Conservation (phyloP, 495 filamentous ascomycete species). For the Umbilicaria muhlenbergii region DNA sequence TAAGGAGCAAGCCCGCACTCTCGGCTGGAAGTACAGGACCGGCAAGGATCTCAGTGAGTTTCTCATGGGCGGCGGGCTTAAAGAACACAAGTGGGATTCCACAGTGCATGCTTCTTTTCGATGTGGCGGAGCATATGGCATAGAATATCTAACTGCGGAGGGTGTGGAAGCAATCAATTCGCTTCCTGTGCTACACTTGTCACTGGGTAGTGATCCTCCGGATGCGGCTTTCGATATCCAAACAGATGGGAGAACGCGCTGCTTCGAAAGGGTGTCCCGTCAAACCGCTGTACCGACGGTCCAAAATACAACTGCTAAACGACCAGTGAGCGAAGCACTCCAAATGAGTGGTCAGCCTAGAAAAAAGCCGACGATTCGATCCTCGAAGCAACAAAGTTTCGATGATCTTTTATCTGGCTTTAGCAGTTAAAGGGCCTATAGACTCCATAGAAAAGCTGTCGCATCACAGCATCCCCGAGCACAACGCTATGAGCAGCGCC, state of each 20-base stretch:
- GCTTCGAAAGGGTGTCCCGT: neutral
- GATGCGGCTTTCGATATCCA: neutral
- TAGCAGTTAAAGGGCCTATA: neutral
- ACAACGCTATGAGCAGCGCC: too few relatives aligned
- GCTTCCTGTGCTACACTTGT: conserved; percentile 5
- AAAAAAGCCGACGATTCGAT: conserved; percentile 3
- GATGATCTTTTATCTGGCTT: conserved; percentile 8
- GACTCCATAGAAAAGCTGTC: too few relatives aligned
- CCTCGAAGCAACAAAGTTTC: conserved; percentile 8
- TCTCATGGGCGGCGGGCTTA: neutral
- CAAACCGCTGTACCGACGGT: neutral
- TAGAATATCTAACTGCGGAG: neutral
- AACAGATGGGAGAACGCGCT: neutral
- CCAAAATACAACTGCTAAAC: neutral
- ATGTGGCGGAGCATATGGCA: neutral
- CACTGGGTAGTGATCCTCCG: neutral
- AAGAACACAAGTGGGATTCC: conserved; percentile 4
- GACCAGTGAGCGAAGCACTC: neutral
- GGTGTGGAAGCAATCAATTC: neutral
- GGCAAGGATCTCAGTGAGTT: conserved; percentile 1
- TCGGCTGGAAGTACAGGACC: conserved; percentile 5
- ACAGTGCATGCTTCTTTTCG: conserved; percentile 1
- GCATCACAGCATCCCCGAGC: too few relatives aligned
- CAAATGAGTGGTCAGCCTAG: neutral
- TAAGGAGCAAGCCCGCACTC: neutral